These are phyloP conservation scores for Helicocarpus griseus DNA, from an alignment of 2,329 filamentous ascomycete genomes.

Conservation along the genomic window DNA sequence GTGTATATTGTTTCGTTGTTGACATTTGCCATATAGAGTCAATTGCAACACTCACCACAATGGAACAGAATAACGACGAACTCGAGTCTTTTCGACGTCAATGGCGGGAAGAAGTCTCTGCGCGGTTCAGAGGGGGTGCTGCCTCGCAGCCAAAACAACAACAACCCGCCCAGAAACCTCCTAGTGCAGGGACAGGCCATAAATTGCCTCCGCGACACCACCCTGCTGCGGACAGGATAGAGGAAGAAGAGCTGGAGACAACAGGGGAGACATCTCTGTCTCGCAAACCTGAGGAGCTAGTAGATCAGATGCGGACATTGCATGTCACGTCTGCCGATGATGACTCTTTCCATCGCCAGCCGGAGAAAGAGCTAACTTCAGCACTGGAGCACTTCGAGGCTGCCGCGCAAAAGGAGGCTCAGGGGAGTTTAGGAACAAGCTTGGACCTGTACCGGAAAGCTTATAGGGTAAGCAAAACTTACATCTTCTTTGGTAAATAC, in stretches of 20 bases:
- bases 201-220: constrained; percentile 33
- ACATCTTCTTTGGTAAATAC: not conserved
- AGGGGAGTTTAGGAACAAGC: constrained; percentile 82
- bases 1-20: not conserved
- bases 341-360: constrained; percentile 27
- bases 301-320: constrained; percentile 28
- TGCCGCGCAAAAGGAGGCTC: constrained; percentile 77
- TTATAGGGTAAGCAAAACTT: constrained; percentile 57
- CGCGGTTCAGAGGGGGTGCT: constrained; percentile 21
- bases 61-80: constrained; percentile 36
- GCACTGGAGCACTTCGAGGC: constrained; percentile 89
- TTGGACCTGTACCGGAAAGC: constrained; percentile 80
- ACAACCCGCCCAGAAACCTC: constrained; percentile 8
- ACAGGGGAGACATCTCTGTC: constrained; percentile 10
- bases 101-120: constrained; percentile 73
- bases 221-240: constrained; percentile 25
- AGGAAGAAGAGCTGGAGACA: constrained; percentile 27
- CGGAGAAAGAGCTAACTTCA: constrained; percentile 50
- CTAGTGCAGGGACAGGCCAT: constrained; percentile 17
- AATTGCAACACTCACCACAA: not conserved
- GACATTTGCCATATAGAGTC: not conserved
- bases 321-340: constrained; percentile 26
- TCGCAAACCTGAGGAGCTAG: constrained; percentile 22
- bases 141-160: not conserved
- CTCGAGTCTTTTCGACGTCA: constrained; percentile 76